These are phyloP conservation scores for Solanum bulbocastanum DNA, from an alignment of 257 asterid species.

Conservation along the genomic window DNA sequence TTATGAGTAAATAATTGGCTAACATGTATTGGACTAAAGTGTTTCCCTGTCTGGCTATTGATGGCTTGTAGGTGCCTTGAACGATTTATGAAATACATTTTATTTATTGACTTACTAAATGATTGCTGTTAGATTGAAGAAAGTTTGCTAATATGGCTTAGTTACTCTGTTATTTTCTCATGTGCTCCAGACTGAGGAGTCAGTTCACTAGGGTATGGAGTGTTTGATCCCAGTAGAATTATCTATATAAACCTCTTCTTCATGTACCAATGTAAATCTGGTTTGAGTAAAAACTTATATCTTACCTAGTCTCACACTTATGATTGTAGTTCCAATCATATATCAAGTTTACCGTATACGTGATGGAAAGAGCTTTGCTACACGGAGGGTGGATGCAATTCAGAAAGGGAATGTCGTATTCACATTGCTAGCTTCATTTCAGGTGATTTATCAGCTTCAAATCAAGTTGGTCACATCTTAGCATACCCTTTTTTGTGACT, in stretches of 20 bases:
- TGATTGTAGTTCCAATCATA: conserved; percentile 74
- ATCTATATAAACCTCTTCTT: background rate
- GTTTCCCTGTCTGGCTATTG: background rate
- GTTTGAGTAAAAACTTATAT: background rate
- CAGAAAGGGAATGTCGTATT: conserved; percentile 82
- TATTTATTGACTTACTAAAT: background rate
- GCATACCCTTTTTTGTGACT: background rate
- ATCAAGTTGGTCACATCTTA: conserved; percentile 1
- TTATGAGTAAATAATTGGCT: background rate
- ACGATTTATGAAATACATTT: background rate
- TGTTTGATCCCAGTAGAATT: background rate
- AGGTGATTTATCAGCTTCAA: conserved; percentile 40
- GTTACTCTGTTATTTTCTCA: background rate
- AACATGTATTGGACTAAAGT: background rate
- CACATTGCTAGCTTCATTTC: conserved; percentile 80
- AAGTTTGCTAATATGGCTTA: background rate
- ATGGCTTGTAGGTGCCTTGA: background rate
- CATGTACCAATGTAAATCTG: background rate
- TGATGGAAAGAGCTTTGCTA: conserved; percentile 96
- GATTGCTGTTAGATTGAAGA: background rate
- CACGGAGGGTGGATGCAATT: conserved; percentile 93
- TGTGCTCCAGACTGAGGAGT: background rate
- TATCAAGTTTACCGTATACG: conserved; percentile 89
- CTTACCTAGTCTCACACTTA: background rate
- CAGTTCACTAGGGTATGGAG: background rate